These are phyloP conservation scores for Perkinsus marinus DNA, from an alignment of 169 alveolate species.

Conservation along the genomic window DNA sequence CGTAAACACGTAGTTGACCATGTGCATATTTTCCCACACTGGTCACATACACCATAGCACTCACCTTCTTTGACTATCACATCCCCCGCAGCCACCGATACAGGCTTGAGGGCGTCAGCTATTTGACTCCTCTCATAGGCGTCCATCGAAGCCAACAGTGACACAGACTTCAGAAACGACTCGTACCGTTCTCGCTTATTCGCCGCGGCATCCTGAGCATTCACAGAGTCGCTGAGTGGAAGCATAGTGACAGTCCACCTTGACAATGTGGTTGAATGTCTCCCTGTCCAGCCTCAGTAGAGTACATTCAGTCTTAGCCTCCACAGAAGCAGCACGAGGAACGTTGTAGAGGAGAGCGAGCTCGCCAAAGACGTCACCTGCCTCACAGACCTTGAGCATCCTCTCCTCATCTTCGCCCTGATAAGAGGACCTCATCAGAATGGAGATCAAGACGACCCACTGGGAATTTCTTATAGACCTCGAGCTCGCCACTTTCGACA, in stretches of 20 bases:
- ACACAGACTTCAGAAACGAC: slow-evolving; percentile 52
- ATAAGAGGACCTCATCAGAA: slow-evolving; percentile 5
- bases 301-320: slow-evolving; percentile 37
- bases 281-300: slow-evolving; percentile 74
- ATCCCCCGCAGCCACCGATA: slow-evolving; percentile 28
- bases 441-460: neutral
- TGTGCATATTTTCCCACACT: no score
- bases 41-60: no score
- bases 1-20: no score
- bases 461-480: slow-evolving; percentile 38
- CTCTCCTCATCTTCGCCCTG: slow-evolving; percentile 46
- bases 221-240: no score
- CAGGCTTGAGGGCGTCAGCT: slow-evolving; percentile 69
- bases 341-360: slow-evolving; percentile 79
- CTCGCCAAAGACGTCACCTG: slow-evolving; percentile 89
- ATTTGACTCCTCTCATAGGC: slow-evolving; percentile 68
- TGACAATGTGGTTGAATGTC: slow-evolving; percentile 80
- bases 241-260: no score
- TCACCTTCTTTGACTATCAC: slow-evolving; percentile 28
- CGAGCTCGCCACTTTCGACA: slow-evolving; percentile 71
- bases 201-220: slow-evolving; percentile 60
- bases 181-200: slow-evolving; percentile 31
- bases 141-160: slow-evolving; percentile 59
- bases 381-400: slow-evolving; percentile 34
- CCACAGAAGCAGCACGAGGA: slow-evolving; percentile 82